A percentile compares a stretch with the other conserved stretches of the same genome.
These are phyloP conservation scores for Cladophialophora exuberans DNA, from an alignment of 2,329 filamentous ascomycete genomes.

Conservation along the genomic window DNA sequence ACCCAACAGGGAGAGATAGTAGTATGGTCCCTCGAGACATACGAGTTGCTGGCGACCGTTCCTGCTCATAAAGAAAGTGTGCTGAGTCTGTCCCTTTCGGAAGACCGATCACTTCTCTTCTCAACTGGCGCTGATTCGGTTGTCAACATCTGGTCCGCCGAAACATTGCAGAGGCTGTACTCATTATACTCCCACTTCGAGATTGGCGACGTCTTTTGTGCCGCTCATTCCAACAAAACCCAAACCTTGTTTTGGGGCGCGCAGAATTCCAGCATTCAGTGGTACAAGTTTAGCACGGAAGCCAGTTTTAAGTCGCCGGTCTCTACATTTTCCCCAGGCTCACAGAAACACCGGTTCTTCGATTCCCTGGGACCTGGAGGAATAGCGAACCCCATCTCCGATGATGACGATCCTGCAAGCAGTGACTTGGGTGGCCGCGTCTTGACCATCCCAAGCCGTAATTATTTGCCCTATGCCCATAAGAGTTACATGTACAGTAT, in stretches of 20 bases:
- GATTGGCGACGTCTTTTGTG: conserved; percentile 92
- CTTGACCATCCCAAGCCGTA: conserved; percentile 78
- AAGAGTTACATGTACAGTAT: conserved; percentile 97
- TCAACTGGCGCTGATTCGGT: conserved; percentile 93
- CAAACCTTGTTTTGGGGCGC: conserved; percentile 88
- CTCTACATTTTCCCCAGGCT: conserved; percentile 69
- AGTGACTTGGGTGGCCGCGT: conserved; percentile 63
- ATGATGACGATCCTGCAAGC: conserved; percentile 50
- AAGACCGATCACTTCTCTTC: conserved; percentile 76
- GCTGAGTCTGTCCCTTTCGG: conserved; percentile 78
- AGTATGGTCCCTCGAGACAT: conserved; percentile 86
- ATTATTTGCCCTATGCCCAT: conserved; percentile 87
- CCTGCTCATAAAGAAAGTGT: conserved; percentile 92
- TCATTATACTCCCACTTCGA: conserved; percentile 94
- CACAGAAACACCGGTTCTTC: conserved; percentile 81
- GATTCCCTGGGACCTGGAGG: conserved; percentile 86
- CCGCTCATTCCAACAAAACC: conserved; percentile 79
- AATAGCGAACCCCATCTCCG: conserved; percentile 59
- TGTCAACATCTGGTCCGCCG: conserved; percentile 89
- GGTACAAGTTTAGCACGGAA: conserved; percentile 75
- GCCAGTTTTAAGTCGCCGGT: conserved; percentile 62
- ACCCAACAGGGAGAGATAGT: conserved; percentile 93
- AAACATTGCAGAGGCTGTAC: conserved; percentile 72
- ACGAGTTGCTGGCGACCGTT: conserved; percentile 75
- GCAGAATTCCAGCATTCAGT: conserved; percentile 68